Evolutionary conservation across 2,329 filamentous ascomycete species (phyloP).

Genomic region (Clarireedia paspali): DNA sequence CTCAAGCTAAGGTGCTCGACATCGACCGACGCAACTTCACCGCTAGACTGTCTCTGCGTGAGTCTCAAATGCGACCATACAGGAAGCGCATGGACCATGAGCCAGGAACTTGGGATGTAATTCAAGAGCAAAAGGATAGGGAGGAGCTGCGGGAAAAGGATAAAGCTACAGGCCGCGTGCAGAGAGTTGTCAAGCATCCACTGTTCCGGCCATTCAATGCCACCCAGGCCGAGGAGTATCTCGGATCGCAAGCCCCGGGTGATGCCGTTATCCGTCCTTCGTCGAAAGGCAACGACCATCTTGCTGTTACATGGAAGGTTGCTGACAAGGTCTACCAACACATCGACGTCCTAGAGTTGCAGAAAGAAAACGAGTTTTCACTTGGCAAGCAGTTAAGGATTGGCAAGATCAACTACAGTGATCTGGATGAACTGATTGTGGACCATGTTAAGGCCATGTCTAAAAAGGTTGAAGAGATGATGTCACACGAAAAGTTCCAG

Average conservation of each 20-base stretch:
- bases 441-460: slow-evolving; percentile 97
- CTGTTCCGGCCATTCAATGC: slow-evolving; percentile 92
- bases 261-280: slow-evolving; percentile 94
- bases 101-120: slow-evolving; percentile 79
- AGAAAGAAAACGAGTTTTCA: slow-evolving; percentile 95
- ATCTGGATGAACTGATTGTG: slow-evolving; percentile 95
- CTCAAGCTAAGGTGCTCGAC: slow-evolving; percentile 80
- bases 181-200: slow-evolving; percentile 95
- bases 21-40: slow-evolving; percentile 81
- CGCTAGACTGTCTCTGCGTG: slow-evolving; percentile 76
- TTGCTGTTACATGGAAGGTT: slow-evolving; percentile 97
- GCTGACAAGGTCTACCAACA: slow-evolving; percentile 95
- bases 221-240: slow-evolving; percentile 84
- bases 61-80: slow-evolving; percentile 71
- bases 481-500: slow-evolving; percentile 90
- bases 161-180: slow-evolving; percentile 73
- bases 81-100: slow-evolving; percentile 62
- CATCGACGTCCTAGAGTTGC: slow-evolving; percentile 91
- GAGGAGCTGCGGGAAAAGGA: slow-evolving; percentile 83
- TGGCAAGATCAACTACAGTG: slow-evolving; percentile 81
- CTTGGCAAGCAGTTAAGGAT: slow-evolving; percentile 82
- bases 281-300: slow-evolving; percentile 89
- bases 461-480: slow-evolving; percentile 94
- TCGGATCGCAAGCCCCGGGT: slow-evolving; percentile 76
- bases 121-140: slow-evolving; percentile 71